Evolutionary conservation across 2,329 filamentous ascomycete genomes (phyloP).

Genomic region (Monilinia laxa): DNA sequence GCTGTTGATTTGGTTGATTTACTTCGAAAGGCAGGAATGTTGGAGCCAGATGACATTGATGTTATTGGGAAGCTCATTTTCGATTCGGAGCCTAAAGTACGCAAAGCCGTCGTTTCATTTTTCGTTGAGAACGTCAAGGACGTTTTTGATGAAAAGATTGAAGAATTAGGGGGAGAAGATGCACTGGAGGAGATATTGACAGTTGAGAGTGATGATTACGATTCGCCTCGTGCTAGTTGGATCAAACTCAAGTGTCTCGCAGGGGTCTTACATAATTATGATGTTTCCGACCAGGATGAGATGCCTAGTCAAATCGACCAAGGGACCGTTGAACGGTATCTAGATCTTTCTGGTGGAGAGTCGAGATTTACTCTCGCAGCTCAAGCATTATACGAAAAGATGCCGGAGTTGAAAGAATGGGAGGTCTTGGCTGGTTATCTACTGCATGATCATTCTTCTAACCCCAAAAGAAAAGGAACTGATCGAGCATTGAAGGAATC

Average conservation of each 20-base stretch:
- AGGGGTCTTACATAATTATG: conserved; percentile 79
- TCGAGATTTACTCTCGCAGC: conserved; percentile 84
- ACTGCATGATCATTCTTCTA: conserved; percentile 81
- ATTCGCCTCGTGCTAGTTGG: conserved; percentile 78
- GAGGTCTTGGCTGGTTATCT: conserved; percentile 86
- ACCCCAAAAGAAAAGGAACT: conserved; percentile 64
- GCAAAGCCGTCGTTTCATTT: conserved; percentile 86
- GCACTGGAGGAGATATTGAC: conserved; percentile 72
- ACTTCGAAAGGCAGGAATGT: conserved; percentile 77
- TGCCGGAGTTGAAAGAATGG: conserved; percentile 82
- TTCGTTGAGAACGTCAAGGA: conserved; percentile 87
- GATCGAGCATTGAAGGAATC: conserved; percentile 44
- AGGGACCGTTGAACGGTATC: conserved; percentile 41
- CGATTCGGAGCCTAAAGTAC: conserved; percentile 78
- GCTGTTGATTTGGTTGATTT: conserved; percentile 80
- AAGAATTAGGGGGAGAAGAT: conserved; percentile 81
- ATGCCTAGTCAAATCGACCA: conserved; percentile 50
- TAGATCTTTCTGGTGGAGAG: conserved; percentile 67
- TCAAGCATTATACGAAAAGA: conserved; percentile 78
- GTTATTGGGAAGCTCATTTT: conserved; percentile 84
- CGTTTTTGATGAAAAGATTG: conserved; percentile 72
- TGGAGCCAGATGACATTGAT: conserved; percentile 91
- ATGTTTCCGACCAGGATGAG: conserved; percentile 64
- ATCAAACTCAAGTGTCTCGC: conserved; percentile 88
- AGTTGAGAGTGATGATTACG: conserved; percentile 69